Conservation (phyloP, 140 eudicot species). For the Senecio squalidus region DNA sequence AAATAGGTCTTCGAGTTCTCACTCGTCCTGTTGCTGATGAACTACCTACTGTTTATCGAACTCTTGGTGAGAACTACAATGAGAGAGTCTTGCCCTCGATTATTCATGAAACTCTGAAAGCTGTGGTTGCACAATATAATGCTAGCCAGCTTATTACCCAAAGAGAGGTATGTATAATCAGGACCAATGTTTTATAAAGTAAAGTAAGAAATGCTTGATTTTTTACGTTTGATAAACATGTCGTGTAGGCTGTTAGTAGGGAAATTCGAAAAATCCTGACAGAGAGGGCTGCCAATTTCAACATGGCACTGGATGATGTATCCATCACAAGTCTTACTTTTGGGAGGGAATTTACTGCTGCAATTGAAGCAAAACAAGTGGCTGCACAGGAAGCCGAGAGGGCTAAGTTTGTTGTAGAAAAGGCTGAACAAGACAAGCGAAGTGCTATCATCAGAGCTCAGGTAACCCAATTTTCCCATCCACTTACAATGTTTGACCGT, state of each 20-base stretch:
- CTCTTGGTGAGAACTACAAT: conserved; percentile 87
- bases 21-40: conserved; percentile 81
- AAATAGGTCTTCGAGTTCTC: conserved; percentile 90
- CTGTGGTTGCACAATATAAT: conserved; percentile 95
- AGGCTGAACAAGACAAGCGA: conserved; percentile 94
- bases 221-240: not conserved
- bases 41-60: conserved; percentile 76
- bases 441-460: conserved; percentile 98
- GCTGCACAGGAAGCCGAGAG: conserved; percentile 99
- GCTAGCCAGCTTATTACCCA: conserved; percentile 99
- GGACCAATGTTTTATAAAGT: not conserved
- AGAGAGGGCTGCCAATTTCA: conserved; percentile 71
- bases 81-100: conserved; percentile 96
- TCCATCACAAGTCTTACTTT: conserved; percentile 85
- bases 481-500: not conserved
- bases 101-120: conserved; percentile 87
- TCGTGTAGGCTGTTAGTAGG: conserved; percentile 79
- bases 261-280: conserved; percentile 74
- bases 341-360: conserved; percentile 87
- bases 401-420: conserved; percentile 92
- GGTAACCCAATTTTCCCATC: conserved; percentile 31
- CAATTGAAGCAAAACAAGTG: conserved; percentile 93
- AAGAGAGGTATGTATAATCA: conserved; percentile 63
- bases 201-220: not conserved
- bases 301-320: conserved; percentile 89